Evolutionary conservation across 2,329 filamentous ascomycete genomes (phyloP), one percentile per base, ranked within the genome.

Genomic region (Curvularia spicifera): DNA sequence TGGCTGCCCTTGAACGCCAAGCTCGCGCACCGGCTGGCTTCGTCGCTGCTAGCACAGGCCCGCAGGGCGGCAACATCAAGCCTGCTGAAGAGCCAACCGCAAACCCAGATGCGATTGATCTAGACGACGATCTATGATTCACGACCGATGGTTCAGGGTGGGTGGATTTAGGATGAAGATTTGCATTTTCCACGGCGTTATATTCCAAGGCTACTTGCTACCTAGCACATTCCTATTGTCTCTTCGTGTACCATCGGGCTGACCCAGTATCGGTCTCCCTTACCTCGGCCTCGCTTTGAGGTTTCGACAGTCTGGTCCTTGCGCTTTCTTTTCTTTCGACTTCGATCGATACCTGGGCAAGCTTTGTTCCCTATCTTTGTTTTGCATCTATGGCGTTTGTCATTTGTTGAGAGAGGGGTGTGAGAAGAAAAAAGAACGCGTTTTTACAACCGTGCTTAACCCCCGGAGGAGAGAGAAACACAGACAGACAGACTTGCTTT

Each of bases 21-120:
- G 89, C 92, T n/a, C 85, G 89, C 57, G 94, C 93, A 5, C 93
- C 94, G 0, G 86, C 89, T 24, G 95, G 95, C 22, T 99, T 99
- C 71, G 94, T 99, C 29, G 89, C 93, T 22, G 91, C 95, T 28
- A 95, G 87, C 72, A 90, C 87, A 37, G 91, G 88, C 0, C 85
- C 89, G 1, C 84, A 89, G 68, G 87, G 85, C 12, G 87, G 86
- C 22, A 85, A 86, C 66, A 78, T 80, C 56, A 67, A 73, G 40
- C 70, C 78, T n/a, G 73, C 75, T 3, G 76, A 81, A 39, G 65
- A 68, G 40, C 75, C 78, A 18, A 79, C 86, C 12, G 82, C 84
- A 5, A 97, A 97, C 72, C 92, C 93, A 2, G 93, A 97, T 72
- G 91, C 91, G 24, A 95, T 97, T 74, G 87, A 92, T 70, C 83